phyloP scores from a whole-genome alignment of 2,329 filamentous ascomycete genomes.

The Colletotrichum coccodes region DNA sequence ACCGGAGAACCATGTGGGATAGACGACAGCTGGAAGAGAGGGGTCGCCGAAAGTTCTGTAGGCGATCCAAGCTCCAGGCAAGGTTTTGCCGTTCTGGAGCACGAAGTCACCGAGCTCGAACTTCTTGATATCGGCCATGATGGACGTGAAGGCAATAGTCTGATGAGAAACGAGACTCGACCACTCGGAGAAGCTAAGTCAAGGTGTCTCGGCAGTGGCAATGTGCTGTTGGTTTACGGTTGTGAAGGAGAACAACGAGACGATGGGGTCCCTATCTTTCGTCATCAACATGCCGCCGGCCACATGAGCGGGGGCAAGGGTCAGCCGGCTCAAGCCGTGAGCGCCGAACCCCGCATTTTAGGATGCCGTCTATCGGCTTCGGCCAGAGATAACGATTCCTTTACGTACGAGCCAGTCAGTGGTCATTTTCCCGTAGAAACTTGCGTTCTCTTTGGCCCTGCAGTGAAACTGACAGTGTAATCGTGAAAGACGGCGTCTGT shows the following conservation, averaged over 20 bases:
- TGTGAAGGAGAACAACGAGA: neutral
- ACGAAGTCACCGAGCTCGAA: conserved; percentile 73
- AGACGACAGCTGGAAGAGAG: conserved; percentile 73
- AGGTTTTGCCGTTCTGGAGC: conserved; percentile 70
- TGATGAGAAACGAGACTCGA: neutral
- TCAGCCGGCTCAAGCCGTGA: neutral
- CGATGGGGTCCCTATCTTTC: neutral
- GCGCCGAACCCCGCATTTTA: neutral
- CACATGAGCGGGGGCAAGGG: neutral
- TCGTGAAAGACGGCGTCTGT: too few species aligned
- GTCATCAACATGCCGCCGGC: neutral
- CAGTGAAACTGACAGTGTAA: too few species aligned
- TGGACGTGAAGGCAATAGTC: neutral
- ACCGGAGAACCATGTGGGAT: conserved; percentile 77
- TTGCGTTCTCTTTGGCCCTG: too few species aligned
- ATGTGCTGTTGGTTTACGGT: neutral
- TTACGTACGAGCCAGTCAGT: neutral
- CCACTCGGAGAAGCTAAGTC: neutral
- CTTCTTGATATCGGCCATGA: conserved; percentile 45
- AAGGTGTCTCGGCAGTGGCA: neutral
- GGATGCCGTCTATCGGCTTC: neutral
- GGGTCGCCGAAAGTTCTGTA: conserved; percentile 80
- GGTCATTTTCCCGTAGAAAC: too few species aligned
- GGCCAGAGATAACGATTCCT: neutral
- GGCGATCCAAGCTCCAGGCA: conserved; percentile 74